Percentiles rank a stretch among this genome's conserved stretches.
phyloP scores from a whole-genome alignment of 352 stramenopile genomes.

The Pythium brassicae region DNA sequence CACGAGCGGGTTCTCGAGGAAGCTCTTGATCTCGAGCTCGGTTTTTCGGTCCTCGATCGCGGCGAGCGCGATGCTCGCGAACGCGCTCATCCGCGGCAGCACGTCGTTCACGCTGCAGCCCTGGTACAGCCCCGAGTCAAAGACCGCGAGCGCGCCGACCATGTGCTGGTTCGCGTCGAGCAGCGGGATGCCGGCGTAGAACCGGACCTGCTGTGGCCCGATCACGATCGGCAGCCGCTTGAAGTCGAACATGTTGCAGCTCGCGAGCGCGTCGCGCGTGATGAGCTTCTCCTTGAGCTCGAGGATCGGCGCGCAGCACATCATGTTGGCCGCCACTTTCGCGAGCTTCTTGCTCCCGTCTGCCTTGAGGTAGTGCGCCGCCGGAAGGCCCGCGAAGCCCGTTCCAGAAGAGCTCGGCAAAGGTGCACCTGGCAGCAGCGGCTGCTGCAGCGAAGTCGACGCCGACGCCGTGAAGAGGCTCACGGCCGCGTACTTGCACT shows the following conservation, averaged over 20 bases:
- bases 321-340: conserved; percentile 49
- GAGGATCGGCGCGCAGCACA: conserved; percentile 68
- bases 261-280: conserved; percentile 39
- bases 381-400: conserved; percentile 13
- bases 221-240: conserved; percentile 58
- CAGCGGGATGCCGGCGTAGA: conserved; percentile 69
- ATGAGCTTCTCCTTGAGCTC: conserved; percentile 32
- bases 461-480: conserved; percentile 38
- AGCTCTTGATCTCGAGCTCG: conserved; percentile 44
- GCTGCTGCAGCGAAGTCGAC: not conserved
- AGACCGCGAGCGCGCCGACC: conserved; percentile 62
- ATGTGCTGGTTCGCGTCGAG: conserved; percentile 34
- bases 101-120: conserved; percentile 35
- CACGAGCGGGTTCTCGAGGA: conserved; percentile 48
- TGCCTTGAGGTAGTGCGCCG: conserved; percentile 47
- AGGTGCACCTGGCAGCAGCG: not conserved
- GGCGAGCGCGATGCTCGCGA: conserved; percentile 27
- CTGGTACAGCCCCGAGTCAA: conserved; percentile 38
- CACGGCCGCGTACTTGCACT: conserved; percentile 54
- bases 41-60: conserved; percentile 39
- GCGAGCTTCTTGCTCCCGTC: conserved; percentile 41
- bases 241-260: conserved; percentile 41
- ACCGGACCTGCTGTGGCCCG: conserved; percentile 60
- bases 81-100: conserved; percentile 32
- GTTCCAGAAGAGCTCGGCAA: conserved; percentile 5